Base-by-base conservation (phyloP, 306 rosid genomes). In the Macrotyloma uniflorum region DNA sequence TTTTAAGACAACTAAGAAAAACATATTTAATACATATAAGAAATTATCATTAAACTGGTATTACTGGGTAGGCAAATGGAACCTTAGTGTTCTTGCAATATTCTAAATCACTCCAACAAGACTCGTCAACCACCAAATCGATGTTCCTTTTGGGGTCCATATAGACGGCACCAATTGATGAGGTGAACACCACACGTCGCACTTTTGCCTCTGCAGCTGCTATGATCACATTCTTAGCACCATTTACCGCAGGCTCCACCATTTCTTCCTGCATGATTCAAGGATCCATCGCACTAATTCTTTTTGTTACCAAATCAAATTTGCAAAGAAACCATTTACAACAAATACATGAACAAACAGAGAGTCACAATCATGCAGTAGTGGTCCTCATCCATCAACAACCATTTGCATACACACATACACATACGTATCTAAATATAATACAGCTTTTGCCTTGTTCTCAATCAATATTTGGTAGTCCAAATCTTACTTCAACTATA, bases 81-180 rank as follows among this genome's bases (percentile, higher is more conserved):
- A 87, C 97, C 95, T 93, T 89, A 32, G 98, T 92, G 84, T 85
- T 92, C 83, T 93, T 95, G 97, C 98, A 93, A 65, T 79, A 87
- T 6, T 95, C 98, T 15, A 95, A 84, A 55, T 95, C 93, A 62
- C 97, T 91, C 99, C 99, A 95, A 45, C 97, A 95, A 4, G 94
- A 93, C 72, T 93, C 99, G 0, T 93, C 98, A 26, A 95, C 94
- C 14, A 91, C 89, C 12, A n/a, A 81, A 33, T 95, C 98, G 2
- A 86, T 87, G 28, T 85, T 76, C 78, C 98, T 84, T 2, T 24
- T 73, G 13, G 97, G 99, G 87, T 95, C 95, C 98, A 93, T 93
- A 69, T 89, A 91, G 18, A 93, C 97, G 0, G 99, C 91, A 1
- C 97, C 98, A 5, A 95, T 95, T 1, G 99, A 95, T 6, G 99